phyloP scores from a whole-genome alignment of 2,329 filamentous ascomycete species.

The Trichoderma sp. region DNA sequence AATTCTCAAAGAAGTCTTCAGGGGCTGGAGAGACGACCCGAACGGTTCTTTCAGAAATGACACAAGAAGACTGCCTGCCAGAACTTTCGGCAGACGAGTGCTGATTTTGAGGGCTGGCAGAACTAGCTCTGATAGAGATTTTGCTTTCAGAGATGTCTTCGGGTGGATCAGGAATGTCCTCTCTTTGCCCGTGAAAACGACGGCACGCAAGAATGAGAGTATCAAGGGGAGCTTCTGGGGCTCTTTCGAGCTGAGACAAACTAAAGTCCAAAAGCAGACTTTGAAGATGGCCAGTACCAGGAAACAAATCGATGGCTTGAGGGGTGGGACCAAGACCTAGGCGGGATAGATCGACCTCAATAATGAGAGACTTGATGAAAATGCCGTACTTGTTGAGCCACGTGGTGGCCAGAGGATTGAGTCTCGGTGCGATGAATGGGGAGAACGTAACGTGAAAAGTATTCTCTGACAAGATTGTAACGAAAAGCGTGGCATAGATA shows the following conservation, averaged over 20 bases:
- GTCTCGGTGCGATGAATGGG: conserved; percentile 33
- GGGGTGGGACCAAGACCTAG: conserved; percentile 33
- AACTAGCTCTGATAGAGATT: not conserved
- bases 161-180: not conserved
- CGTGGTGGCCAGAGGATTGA: conserved; percentile 35
- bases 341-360: conserved; percentile 43
- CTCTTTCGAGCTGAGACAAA: conserved; percentile 26
- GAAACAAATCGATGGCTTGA: conserved; percentile 25
- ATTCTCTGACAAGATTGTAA: conserved; percentile 34
- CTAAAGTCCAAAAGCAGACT: conserved; percentile 31
- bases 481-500: conserved; percentile 38
- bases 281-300: conserved; percentile 29
- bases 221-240: conserved; percentile 26
- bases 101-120: not conserved
- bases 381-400: conserved; percentile 37
- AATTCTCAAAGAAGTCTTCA: not conserved
- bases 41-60: not conserved
- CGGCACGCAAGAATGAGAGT: conserved; percentile 36
- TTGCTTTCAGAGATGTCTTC: not conserved
- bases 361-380: conserved; percentile 36
- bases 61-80: not conserved
- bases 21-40: conserved; percentile 6
- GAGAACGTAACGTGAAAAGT: conserved; percentile 41
- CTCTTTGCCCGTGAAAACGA: conserved; percentile 33
- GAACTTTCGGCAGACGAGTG: not conserved